These are phyloP conservation scores for Psidium guajava DNA, from an alignment of 345 rosid species.

Conservation along the genomic window DNA sequence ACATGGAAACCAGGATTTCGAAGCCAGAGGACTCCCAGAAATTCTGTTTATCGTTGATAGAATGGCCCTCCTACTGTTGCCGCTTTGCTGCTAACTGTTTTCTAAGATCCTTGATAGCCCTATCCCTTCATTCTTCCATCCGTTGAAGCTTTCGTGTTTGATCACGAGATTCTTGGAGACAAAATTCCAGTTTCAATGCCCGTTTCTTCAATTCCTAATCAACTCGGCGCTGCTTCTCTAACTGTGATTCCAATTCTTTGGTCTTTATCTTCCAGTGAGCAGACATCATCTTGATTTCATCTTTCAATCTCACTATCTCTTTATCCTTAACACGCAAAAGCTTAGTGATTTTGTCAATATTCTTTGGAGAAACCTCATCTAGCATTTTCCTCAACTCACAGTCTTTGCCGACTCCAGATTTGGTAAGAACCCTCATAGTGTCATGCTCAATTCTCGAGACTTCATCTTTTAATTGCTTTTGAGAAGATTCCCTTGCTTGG, in stretches of 20 bases:
- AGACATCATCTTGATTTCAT: slow-evolving; percentile 70
- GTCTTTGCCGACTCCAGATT: slow-evolving; percentile 34
- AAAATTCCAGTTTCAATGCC: slow-evolving; percentile 83
- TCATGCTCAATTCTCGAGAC: slow-evolving; percentile 66
- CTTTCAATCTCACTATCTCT: slow-evolving; percentile 64
- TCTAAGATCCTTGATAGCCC: slow-evolving; percentile 64
- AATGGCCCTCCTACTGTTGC: slow-evolving; percentile 22
- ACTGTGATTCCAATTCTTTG: slow-evolving; percentile 76
- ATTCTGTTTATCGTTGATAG: slow-evolving; percentile 35
- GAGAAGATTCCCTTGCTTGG: slow-evolving; percentile 70
- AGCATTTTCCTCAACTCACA: slow-evolving; percentile 39
- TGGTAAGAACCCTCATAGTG: slow-evolving; percentile 58
- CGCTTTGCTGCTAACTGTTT: slow-evolving; percentile 49
- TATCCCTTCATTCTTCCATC: slow-evolving; percentile 86
- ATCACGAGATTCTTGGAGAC: slow-evolving; percentile 83
- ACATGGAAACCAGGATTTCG: too few species aligned
- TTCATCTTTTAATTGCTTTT: slow-evolving; percentile 75
- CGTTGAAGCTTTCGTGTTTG: slow-evolving; percentile 83
- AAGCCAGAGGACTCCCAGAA: too few species aligned
- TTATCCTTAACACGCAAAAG: slow-evolving; percentile 57
- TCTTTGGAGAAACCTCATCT: slow-evolving; percentile 73
- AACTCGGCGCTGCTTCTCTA: slow-evolving; percentile 74
- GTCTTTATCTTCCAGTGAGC: slow-evolving; percentile 86
- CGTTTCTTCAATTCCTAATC: slow-evolving; percentile 89
- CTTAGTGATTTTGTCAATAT: slow-evolving; percentile 47